Conservation (phyloP, 805 yeast species). For the Lachancea lanzarotensis region DNA sequence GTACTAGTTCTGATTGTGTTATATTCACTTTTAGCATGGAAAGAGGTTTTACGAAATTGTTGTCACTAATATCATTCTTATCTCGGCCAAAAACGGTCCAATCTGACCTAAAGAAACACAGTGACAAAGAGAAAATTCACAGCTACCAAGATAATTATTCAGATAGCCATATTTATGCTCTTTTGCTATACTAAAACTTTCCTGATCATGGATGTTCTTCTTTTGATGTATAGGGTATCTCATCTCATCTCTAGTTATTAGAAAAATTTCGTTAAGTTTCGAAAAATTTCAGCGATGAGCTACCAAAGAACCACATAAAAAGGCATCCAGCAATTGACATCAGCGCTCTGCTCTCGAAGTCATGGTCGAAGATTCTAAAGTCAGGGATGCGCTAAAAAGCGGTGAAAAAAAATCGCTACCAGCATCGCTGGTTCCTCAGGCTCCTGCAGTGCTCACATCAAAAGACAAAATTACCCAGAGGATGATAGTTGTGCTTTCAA, state of each 20-base stretch:
- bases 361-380: constrained; percentile 45
- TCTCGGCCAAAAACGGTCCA: too few relatives aligned
- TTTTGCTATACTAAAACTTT: too few relatives aligned
- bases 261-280: neutral
- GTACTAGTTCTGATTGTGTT: too few relatives aligned
- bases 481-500: constrained; percentile 87
- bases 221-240: neutral
- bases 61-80: too few relatives aligned
- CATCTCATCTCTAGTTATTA: neutral
- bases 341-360: neutral
- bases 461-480: constrained; percentile 83
- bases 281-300: constrained; percentile 6
- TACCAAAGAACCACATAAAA: neutral
- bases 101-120: too few relatives aligned
- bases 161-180: too few relatives aligned
- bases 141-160: too few relatives aligned
- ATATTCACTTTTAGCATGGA: too few relatives aligned
- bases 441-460: constrained; percentile 74
- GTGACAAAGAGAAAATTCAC: too few relatives aligned
- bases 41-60: too few relatives aligned
- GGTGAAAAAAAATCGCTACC: constrained; percentile 38
- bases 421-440: constrained; percentile 81
- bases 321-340: neutral
- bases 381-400: constrained; percentile 38
- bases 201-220: neutral